Evolutionary conservation across 345 rosid genomes (phyloP).

Genomic region (Eucalyptus shirleyi): DNA sequence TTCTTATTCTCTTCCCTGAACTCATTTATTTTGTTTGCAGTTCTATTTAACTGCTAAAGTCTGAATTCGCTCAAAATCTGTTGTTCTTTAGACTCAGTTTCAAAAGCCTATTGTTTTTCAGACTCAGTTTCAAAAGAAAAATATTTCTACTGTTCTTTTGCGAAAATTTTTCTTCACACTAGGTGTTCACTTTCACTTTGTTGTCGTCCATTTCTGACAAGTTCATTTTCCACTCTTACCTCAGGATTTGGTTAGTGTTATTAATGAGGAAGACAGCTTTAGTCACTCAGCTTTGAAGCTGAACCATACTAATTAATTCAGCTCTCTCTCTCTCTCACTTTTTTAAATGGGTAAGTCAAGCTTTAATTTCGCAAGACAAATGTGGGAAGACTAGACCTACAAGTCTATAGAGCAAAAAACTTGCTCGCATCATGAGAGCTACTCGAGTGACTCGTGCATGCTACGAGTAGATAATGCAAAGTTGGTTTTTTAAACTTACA

Average conservation of each 20-base stretch:
- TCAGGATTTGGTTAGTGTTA: neutral
- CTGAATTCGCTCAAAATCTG: no score
- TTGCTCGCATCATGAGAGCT: neutral
- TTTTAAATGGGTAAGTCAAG: neutral
- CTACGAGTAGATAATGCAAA: neutral
- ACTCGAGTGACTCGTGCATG: neutral
- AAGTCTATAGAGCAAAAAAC: neutral
- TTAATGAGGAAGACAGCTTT: neutral
- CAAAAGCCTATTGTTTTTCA: accelerated
- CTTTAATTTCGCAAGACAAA: neutral
- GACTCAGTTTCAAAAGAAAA: no score
- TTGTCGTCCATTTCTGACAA: neutral
- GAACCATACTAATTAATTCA: neutral
- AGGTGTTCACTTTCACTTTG: no score
- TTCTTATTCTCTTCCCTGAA: no score
- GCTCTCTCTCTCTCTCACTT: neutral
- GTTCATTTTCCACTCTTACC: neutral
- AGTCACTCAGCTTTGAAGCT: neutral
- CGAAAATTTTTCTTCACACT: no score
- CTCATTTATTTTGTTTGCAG: accelerated
- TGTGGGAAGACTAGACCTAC: neutral
- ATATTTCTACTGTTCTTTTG: no score
- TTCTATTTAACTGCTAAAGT: no score
- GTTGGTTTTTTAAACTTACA: neutral
- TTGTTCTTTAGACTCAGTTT: no score